A percentile compares a stretch with the other conserved stretches of the same genome.
Conservation (phyloP, 768 basidiomycete genomes). For the Ramaria rubella region DNA sequence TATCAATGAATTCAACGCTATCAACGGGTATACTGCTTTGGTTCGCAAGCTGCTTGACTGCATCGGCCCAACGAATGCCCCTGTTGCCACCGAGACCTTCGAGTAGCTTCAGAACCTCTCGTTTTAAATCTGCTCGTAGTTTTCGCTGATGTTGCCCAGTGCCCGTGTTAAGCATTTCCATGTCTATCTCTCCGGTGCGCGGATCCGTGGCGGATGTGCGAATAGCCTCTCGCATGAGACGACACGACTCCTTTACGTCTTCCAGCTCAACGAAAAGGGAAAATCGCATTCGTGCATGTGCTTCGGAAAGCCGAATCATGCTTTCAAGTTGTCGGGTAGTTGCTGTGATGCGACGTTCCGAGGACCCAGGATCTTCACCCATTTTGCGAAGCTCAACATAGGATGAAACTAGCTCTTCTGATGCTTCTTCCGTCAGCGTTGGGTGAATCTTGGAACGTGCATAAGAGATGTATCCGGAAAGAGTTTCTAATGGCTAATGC, state of each 20-base stretch:
- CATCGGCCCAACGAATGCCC: conserved; percentile 77
- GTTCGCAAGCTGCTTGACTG: conserved; percentile 66
- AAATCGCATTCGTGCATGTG: conserved; percentile 94
- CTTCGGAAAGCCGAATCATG: conserved; percentile 94
- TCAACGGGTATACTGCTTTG: conserved; percentile 85
- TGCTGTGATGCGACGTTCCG: conserved; percentile 93
- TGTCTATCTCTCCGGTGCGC: conserved; percentile 93
- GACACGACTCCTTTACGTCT: conserved; percentile 85
- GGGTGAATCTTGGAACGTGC: conserved; percentile 84
- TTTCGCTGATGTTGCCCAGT: conserved; percentile 82
- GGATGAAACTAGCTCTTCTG: conserved; percentile 72
- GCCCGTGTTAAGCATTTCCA: conserved; percentile 92
- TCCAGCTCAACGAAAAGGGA: conserved; percentile 75
- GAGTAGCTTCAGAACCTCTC: conserved; percentile 65
- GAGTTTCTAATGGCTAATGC: conserved; percentile 73
- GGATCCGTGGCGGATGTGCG: conserved; percentile 94
- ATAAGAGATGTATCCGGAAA: conserved; percentile 93
- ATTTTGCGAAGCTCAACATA: conserved; percentile 94
- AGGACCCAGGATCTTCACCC: conserved; percentile 78
- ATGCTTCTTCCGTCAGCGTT: conserved; percentile 77
- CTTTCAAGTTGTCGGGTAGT: conserved; percentile 96
- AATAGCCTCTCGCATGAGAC: conserved; percentile 97
- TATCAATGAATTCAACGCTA: conserved; percentile 71
- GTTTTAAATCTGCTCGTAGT: conserved; percentile 83
- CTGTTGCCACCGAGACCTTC: conserved; percentile 44